Evolutionary conservation across 192 early-diverging fungal species (phyloP), one percentile per base, ranked within the genome.

Genomic region (Gaertneriomyces semiglobifer): DNA sequence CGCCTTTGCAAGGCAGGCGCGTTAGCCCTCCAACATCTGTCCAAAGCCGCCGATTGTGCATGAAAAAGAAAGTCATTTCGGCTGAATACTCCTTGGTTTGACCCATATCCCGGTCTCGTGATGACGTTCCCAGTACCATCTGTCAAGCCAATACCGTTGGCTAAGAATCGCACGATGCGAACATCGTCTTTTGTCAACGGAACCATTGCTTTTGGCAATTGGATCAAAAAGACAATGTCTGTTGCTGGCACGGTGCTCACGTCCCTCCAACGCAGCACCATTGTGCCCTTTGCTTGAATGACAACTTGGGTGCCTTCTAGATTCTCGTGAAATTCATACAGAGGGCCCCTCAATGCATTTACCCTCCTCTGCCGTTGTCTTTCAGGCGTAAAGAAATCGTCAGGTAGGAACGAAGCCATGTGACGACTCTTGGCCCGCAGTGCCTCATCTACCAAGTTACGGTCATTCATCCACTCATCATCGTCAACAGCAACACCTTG

Each of bases 81-180:
- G 2, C 48, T 50, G 18, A 2, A 50, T 2, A 50, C 48, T 18
- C 48, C 48, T 50, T 50, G 48, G 3, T 50, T 50, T 1, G 12
- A 1, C 12, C 48, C 48, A 50, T 50, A 50, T 50, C 18, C 12
- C 48, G 48, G 48, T 50, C 48, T 0, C 48, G 18, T n/a, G 18
- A 50, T 50, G 48, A 50, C 48, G 18, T 50, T 50, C 48, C 48
- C 48, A 50, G 12, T 50, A n/a, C 12, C 48, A 18, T 50, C 48
- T 1, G 18, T 50, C 48, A 50, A 18, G 2, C 11, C 48, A 50
- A 50, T 50, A 2, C 48, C 48, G 48, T 50, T 50, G 48, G 48
- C 2, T 12, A 50, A 2, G 18, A 50, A 50, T 50, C 48, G 48
- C 48, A 50, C 48, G 3, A 50, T n/a, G 12, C 48, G 48, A 0